Base-by-base conservation (phyloP, 2,329 filamentous ascomycete genomes). In the Aureobasidium zeae region DNA sequence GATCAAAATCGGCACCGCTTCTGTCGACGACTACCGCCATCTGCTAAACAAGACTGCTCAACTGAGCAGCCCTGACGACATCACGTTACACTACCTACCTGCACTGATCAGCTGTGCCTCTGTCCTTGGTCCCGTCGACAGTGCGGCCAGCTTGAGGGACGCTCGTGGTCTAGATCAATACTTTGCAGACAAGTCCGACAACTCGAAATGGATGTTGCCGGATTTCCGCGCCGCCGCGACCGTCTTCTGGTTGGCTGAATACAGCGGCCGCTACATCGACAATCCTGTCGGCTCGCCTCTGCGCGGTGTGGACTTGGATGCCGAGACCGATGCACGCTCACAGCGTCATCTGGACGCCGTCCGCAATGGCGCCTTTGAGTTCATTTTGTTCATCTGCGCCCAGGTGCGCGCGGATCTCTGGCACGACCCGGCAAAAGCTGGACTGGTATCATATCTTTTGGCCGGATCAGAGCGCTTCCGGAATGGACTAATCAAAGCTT, bases 201-300 rank as follows among this genome's bases (percentile, higher is more conserved):
- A 79, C 48, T 69, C 81, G 30, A 66, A 72, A 12, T 94, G 87
- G 84, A 70, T 74, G 16, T 61, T 94, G 28, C 71, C 80, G 12
- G 82, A 81, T 53, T 73, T 96, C 10, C 82, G 88, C 54, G 85
- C 88, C 33, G 82, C 86, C 3, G 74, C 88, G 10, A 74, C 77
- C 44, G 77, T 82, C 4, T 87, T 85, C 74, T 98, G 91, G 91
- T 73, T 95, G 34, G 81, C 86, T 22, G 87, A 96, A 57, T 95
- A 95, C 63, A 91, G 85, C 52, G 86, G 86, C 2, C 85, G 86
- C 70, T 94, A 88, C 59, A 72, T 85, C 46, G 86, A 94, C 53
- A 76, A 81, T 54, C 74, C 76, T 15, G 72, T 76, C 24, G 70
- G 74, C 49, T 71, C 74, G 36, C 69, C 70, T 19, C 69, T 79